Conservation (phyloP, 805 yeast species). For the Komagataella pseudopastoris region DNA sequence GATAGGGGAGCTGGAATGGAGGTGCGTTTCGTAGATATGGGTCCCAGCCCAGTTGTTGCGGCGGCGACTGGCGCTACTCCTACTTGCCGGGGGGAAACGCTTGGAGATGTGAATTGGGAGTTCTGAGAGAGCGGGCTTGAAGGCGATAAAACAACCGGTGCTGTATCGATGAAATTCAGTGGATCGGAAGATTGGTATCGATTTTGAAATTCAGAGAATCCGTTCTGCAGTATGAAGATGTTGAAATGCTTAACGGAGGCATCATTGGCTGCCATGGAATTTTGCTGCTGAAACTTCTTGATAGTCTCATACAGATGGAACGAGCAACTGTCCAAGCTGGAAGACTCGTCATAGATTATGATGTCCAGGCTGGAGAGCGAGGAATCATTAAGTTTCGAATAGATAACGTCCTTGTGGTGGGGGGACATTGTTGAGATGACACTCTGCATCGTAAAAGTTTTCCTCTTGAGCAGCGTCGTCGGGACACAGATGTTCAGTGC, state of each 20-base stretch:
- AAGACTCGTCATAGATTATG: conserved; percentile 21
- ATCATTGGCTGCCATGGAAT: not conserved
- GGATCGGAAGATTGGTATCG: not conserved
- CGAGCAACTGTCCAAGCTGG: conserved; percentile 11
- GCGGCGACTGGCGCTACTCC: not conserved
- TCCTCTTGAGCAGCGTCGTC: conserved; percentile 27
- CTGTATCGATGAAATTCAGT: not conserved
- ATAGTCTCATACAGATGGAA: conserved; percentile 18
- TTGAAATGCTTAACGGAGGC: not conserved
- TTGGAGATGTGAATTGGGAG: conserved; percentile 1
- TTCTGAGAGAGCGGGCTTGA: conserved; percentile 2
- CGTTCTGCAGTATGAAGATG: conserved; percentile 2
- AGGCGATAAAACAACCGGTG: conserved; percentile 1
- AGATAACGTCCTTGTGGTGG: conserved; percentile 7
- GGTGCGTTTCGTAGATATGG: conserved; percentile 1
- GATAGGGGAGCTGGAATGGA: conserved; percentile 12
- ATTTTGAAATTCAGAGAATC: not conserved
- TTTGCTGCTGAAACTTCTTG: conserved; percentile 1
- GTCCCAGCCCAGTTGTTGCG: conserved; percentile 2
- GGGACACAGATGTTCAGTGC: conserved; percentile 29
- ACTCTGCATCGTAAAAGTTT: conserved; percentile 18
- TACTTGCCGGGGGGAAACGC: not conserved
- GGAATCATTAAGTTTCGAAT: conserved; percentile 1
- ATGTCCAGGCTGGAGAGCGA: conserved; percentile 7
- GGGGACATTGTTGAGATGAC: conserved; percentile 20